Base-by-base conservation (phyloP, 2,329 filamentous ascomycete species). In the Xylaria sp. region DNA sequence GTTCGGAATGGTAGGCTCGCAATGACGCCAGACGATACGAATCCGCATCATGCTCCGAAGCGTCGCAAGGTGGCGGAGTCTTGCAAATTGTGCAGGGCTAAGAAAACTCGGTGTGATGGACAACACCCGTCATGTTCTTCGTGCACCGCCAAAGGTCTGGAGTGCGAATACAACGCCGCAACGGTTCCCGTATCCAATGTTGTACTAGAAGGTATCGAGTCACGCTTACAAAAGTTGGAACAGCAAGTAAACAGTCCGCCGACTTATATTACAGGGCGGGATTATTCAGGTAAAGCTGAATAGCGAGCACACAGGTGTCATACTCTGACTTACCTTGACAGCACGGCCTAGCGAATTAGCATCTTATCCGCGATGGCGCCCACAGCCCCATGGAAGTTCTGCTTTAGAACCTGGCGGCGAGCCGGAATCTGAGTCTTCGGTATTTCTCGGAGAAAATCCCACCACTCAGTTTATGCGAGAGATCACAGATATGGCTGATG, bases 71-170 rank as follows among this genome's bases (percentile, higher is more conserved):
- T 53, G 15, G 49, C 26, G 4, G 49, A 53, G 6, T 53, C 49
- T 31, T 53, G 49, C 15, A 53, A 53, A 15, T 7, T 33, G 15
- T 53, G 49, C 10, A 53, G 49, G 28, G 49, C 26, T 4, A 53
- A 53, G 49, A 53, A 53, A 26, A 53, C 49, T 31, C 49, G 49
- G 10, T 33, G 49, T 11, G 49, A 53, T 13, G 49, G 49, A 6
- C 49, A 31, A 33, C 49, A 53, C 7, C 49, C 49, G 6, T 26
- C 49, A 53, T 53, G 49, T 33, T 53, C 49, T 6, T 53, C 49
- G 26, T 53, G 49, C 5, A 33, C 7, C 15, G 26, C 49, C 26
- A 53, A 53, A 33, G 49, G 49, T n/a, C 6, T 53, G 2, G 13
- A 53, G 7, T 53, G 49, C n/a, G 49, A 53, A 33, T 53, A 53